A percentile compares a stretch with the other conserved stretches of the same genome.
phyloP scores from a whole-genome alignment of 805 yeast genomes.

The Starmerella gropengiesseri region DNA sequence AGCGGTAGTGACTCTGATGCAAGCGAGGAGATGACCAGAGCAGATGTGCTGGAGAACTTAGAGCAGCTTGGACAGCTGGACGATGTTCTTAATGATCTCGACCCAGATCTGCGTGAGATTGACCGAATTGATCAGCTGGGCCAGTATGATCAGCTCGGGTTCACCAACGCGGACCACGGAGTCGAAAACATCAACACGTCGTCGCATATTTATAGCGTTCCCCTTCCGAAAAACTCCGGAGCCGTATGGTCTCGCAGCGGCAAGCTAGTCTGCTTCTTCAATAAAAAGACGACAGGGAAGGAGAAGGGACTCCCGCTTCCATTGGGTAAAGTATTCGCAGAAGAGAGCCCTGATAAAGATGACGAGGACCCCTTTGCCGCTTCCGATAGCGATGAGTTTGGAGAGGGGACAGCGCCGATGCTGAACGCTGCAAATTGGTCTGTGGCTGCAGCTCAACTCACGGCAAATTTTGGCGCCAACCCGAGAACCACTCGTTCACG shows the following conservation, averaged over 20 bases:
- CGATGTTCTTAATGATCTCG: conserved; percentile 8
- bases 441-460: conserved; percentile 13
- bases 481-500: neutral
- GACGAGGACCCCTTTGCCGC: conserved; percentile 16
- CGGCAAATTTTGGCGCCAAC: neutral
- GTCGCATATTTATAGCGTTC: conserved; percentile 60
- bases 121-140: conserved; percentile 19
- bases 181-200: neutral
- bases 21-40: neutral
- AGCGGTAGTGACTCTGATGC: no score
- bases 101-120: conserved; percentile 18
- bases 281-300: conserved; percentile 27
- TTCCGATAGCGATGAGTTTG: conserved; percentile 23
- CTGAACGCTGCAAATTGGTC: conserved; percentile 17
- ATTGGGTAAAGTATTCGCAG: conserved; percentile 22
- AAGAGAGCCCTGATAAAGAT: conserved; percentile 12
- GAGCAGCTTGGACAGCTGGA: conserved; percentile 8
- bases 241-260: conserved; percentile 80
- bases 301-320: conserved; percentile 20
- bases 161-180: neutral
- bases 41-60: neutral
- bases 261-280: conserved; percentile 69
- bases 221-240: conserved; percentile 88
- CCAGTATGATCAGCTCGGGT: neutral
- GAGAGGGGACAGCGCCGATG: conserved; percentile 3